These are phyloP conservation scores for Actinomortierella wolfii DNA, from an alignment of 371 early-diverging fungal species.

Conservation along the genomic window DNA sequence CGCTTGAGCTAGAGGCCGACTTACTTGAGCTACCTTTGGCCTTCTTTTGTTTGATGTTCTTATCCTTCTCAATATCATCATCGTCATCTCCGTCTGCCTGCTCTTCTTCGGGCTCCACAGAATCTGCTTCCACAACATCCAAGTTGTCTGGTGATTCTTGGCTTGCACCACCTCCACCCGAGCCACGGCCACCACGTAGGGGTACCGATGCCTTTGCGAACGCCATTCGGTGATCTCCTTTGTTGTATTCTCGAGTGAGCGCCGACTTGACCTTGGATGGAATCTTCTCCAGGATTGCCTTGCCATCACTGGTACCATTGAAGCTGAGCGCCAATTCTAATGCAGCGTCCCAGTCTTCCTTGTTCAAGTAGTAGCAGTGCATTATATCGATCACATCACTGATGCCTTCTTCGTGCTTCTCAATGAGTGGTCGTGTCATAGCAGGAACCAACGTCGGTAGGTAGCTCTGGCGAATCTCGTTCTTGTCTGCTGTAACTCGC, in stretches of 20 bases:
- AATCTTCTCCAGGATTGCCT: constrained; percentile 62
- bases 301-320: constrained; percentile 46
- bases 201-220: constrained; percentile 54
- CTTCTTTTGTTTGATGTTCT: constrained; percentile 50
- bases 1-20: constrained; percentile 13
- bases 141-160: constrained; percentile 64
- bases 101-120: constrained; percentile 55
- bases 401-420: constrained; percentile 66
- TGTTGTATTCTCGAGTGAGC: constrained; percentile 88
- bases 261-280: constrained; percentile 74
- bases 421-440: constrained; percentile 66
- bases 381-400: constrained; percentile 79
- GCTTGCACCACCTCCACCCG: constrained; percentile 53
- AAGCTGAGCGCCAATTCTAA: constrained; percentile 69
- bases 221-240: constrained; percentile 72
- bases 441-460: constrained; percentile 74
- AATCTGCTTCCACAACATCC: constrained; percentile 70
- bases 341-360: constrained; percentile 88
- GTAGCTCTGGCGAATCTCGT: constrained; percentile 85
- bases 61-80: constrained; percentile 54
- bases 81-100: constrained; percentile 51
- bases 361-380: constrained; percentile 88
- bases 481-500: constrained; percentile 81
- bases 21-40: constrained; percentile 8
- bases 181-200: constrained; percentile 43